Percentiles rank a stretch among this genome's conserved stretches.
These are phyloP conservation scores for Globisporangium canariense DNA, from an alignment of 352 stramenopile genomes.

Conservation along the genomic window DNA sequence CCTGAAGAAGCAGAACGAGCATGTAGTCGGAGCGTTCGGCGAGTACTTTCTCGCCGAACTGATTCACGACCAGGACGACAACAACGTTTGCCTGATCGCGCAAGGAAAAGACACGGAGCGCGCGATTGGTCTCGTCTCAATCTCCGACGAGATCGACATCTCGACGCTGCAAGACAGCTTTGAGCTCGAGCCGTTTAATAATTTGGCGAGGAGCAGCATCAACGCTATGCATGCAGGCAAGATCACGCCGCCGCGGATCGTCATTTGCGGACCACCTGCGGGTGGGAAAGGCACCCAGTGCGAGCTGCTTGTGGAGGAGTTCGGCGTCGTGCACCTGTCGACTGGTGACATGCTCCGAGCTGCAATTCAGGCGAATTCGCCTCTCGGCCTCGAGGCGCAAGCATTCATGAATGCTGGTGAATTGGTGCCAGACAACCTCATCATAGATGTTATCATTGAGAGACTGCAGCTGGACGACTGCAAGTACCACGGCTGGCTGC, in stretches of 20 bases:
- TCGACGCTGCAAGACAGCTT: conserved; percentile 82
- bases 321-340: conserved; percentile 88
- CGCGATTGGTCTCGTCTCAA: conserved; percentile 74
- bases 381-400: conserved; percentile 35
- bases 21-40: conserved; percentile 73
- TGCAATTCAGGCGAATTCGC: conserved; percentile 51
- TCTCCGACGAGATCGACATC: conserved; percentile 86
- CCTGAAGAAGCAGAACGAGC: conserved; percentile 51
- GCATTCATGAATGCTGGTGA: conserved; percentile 41
- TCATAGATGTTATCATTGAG: conserved; percentile 55
- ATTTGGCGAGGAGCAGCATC: conserved; percentile 50
- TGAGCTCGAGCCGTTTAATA: conserved; percentile 74
- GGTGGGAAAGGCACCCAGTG: conserved; percentile 96
- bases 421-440: conserved; percentile 45
- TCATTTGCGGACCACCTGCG: conserved; percentile 72
- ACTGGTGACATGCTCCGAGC: conserved; percentile 90
- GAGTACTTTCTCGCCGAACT: conserved; percentile 93
- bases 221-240: conserved; percentile 15
- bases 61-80: conserved; percentile 83
- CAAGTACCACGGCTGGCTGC: conserved; percentile 76
- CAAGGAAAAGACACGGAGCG: conserved; percentile 31
- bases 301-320: conserved; percentile 79
- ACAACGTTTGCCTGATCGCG: conserved; percentile 83
- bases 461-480: conserved; percentile 84
- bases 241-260: conserved; percentile 39